A percentile compares a stretch with the other conserved stretches of the same genome.
Evolutionary conservation across 345 rosid genomes (phyloP).

Genomic region (Viola odorata): DNA sequence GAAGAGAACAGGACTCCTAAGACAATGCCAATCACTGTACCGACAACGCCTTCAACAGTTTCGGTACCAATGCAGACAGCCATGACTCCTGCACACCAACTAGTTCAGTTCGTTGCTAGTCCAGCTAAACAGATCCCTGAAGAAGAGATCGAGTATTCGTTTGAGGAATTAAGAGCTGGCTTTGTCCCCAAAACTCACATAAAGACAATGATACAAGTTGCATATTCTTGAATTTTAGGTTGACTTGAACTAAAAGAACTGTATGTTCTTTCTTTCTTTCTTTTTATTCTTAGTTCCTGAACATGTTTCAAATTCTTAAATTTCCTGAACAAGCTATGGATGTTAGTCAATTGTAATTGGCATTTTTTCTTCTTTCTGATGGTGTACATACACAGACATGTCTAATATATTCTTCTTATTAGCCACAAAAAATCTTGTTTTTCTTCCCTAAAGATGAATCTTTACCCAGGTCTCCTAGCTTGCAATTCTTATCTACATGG

Average conservation of each 20-base stretch:
- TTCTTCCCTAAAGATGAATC: no score
- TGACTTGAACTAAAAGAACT: not conserved
- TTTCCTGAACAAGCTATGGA: no score
- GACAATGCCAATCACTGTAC: conserved; percentile 46
- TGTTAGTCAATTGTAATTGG: conserved; percentile 54
- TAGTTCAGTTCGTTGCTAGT: conserved; percentile 21
- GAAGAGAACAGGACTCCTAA: conserved; percentile 69
- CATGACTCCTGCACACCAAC: conserved; percentile 49
- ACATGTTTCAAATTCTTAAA: no score
- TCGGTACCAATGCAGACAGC: conserved; percentile 77
- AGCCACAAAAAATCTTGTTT: no score
- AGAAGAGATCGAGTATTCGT: conserved; percentile 72
- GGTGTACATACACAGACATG: conserved; percentile 17
- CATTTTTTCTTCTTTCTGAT: conserved; percentile 31
- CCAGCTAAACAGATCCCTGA: conserved; percentile 32
- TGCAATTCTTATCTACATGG: no score
- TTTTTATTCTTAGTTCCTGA: conserved; percentile 1
- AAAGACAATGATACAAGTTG: conserved; percentile 20
- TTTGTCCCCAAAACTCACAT: conserved; percentile 39
- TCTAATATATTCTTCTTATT: no score
- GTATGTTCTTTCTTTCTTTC: not conserved
- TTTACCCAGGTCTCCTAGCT: no score
- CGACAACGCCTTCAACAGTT: conserved; percentile 60
- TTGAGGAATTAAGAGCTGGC: conserved; percentile 86
- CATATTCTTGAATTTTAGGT: not conserved